Percentiles rank a stretch among this genome's conserved stretches.
These are phyloP conservation scores for Lagenidium sp. DNA, from an alignment of 352 stramenopile species.

Conservation along the genomic window DNA sequence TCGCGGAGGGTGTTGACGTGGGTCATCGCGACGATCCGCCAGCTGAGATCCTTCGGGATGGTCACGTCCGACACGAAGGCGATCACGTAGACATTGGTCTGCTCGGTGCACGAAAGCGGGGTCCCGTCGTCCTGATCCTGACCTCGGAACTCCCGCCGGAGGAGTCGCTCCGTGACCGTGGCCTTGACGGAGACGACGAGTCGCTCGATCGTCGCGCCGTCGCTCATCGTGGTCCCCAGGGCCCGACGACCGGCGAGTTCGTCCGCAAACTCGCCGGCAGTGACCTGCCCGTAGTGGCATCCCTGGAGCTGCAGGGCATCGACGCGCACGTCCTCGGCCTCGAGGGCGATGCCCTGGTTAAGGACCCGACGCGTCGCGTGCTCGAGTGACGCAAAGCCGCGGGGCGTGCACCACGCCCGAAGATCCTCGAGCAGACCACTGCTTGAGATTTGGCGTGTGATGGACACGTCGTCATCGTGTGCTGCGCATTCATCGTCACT, in stretches of 20 bases:
- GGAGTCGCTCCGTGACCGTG: conserved; percentile 9
- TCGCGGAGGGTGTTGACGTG: conserved; percentile 5
- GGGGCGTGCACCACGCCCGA: conserved; percentile 5
- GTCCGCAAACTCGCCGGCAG: conserved; percentile 5
- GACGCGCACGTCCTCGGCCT: conserved; percentile 12
- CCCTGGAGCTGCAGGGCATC: conserved; percentile 10
- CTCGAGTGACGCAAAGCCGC: conserved; percentile 7
- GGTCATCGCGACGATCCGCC: conserved; percentile 10
- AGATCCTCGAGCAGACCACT: too few relatives aligned
- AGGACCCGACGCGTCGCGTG: conserved; percentile 3
- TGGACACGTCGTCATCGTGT: too few relatives aligned
- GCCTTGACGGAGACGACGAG: conserved; percentile 14
- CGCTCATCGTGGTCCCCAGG: conserved; percentile 11
- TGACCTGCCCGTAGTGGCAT: conserved; percentile 13
- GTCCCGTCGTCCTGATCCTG: conserved; percentile 7
- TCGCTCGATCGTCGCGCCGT: conserved; percentile 9
- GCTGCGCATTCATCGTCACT: too few relatives aligned
- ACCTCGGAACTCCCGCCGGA: conserved; percentile 3
- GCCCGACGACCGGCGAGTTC: conserved; percentile 8
- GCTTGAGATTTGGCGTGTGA: too few relatives aligned
- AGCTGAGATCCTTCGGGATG: conserved; percentile 7
- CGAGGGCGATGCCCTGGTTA: conserved; percentile 4
- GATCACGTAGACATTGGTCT: conserved; percentile 14
- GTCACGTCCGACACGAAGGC: conserved; percentile 14
- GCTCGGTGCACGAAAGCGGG: too few relatives aligned